A percentile compares a stretch with the other conserved stretches of the same genome.
Evolutionary conservation across 1,284 basidiomycete genomes (phyloP).

Genomic region (Puccinia triticina): DNA sequence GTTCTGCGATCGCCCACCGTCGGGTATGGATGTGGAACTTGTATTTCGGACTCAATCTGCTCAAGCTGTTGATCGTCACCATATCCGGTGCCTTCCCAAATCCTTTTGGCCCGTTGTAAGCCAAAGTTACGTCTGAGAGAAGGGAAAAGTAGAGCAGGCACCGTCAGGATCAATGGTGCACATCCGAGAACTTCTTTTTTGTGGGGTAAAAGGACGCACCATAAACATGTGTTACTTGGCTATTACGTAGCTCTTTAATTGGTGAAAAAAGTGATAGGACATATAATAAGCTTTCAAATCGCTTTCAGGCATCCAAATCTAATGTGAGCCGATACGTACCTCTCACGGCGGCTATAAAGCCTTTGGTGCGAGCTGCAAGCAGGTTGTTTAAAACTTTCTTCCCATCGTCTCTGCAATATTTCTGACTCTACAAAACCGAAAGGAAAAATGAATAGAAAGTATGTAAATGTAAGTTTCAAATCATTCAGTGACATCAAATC

Average conservation of each 20-base stretch:
- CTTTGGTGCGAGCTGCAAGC: conserved; percentile 36
- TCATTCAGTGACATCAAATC: neutral
- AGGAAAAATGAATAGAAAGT: neutral
- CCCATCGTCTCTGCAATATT: neutral
- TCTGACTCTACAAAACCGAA: conserved; percentile 33
- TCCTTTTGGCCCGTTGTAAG: conserved; percentile 21
- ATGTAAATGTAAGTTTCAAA: neutral
- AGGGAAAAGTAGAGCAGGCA: neutral
- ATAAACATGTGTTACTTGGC: conserved; percentile 50
- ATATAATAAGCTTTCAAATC: neutral
- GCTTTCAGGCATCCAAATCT: neutral
- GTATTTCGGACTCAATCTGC: conserved; percentile 1
- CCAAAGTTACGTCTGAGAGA: conserved; percentile 36
- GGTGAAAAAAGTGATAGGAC: neutral
- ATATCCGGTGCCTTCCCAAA: conserved; percentile 34
- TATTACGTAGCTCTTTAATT: conserved; percentile 34
- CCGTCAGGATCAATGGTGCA: neutral
- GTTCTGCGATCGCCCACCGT: conserved; percentile 24
- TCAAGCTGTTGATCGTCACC: conserved; percentile 29
- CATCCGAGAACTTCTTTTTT: neutral
- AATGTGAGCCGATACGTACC: neutral
- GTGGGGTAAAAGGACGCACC: neutral
- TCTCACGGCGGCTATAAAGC: conserved; percentile 46
- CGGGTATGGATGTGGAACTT: conserved; percentile 38
- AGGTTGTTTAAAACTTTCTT: conserved; percentile 18